Conservation (phyloP, 2,329 filamentous ascomycete genomes). For the Aspergillus bombycis region DNA sequence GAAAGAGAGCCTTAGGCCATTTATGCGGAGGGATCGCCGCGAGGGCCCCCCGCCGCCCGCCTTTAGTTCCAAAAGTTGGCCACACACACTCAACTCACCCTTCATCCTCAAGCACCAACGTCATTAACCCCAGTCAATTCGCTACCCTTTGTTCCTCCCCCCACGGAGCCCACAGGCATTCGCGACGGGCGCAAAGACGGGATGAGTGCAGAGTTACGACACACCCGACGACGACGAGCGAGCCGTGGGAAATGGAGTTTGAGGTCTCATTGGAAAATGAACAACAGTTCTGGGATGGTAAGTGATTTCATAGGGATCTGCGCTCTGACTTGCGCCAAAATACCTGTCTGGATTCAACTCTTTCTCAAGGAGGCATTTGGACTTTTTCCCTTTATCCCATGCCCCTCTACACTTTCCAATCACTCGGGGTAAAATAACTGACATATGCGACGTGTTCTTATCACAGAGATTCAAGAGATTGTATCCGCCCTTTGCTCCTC, state of each 20-base stretch:
- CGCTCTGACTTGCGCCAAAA: conserved; percentile 22
- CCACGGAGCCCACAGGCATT: conserved; percentile 16
- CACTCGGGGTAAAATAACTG: not conserved
- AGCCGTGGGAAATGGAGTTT: conserved; percentile 63
- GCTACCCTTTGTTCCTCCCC: conserved; percentile 18
- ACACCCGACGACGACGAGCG: conserved; percentile 39
- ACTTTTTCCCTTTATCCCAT: not conserved
- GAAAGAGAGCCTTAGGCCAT: not conserved
- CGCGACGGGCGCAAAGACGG: conserved; percentile 31
- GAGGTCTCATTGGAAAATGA: conserved; percentile 76
- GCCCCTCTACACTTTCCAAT: not conserved
- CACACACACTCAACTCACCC: not conserved
- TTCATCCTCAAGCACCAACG: not conserved
- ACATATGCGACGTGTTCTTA: conserved; percentile 13
- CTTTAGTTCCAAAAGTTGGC: not conserved
- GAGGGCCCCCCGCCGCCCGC: not conserved
- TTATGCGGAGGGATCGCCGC: not conserved
- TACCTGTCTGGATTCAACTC: not conserved
- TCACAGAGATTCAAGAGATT: conserved; percentile 67
- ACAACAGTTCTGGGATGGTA: conserved; percentile 89
- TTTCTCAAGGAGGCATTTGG: not conserved
- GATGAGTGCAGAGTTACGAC: conserved; percentile 39
- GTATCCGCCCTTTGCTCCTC: conserved; percentile 61
- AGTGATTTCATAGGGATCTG: conserved; percentile 30
- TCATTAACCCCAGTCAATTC: conserved; percentile 5